Evolutionary conservation across 768 basidiomycete genomes (phyloP).

Genomic region (Krasilnikovozyma curviuscula): DNA sequence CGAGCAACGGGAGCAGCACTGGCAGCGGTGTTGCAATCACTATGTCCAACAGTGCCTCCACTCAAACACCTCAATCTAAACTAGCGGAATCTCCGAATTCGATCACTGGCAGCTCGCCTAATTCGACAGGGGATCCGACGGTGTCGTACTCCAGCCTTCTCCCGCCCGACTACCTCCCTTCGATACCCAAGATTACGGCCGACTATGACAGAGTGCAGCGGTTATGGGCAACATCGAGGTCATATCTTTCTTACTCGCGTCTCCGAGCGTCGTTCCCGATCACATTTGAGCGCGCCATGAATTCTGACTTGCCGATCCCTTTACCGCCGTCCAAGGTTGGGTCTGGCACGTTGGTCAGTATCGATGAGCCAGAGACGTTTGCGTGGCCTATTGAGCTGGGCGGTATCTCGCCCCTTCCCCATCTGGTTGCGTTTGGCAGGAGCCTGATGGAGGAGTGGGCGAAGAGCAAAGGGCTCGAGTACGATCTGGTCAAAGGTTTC

Average conservation of each 20-base stretch:
- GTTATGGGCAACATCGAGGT: background rate
- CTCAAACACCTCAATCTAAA: too few species aligned
- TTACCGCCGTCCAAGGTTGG: constrained; percentile 4
- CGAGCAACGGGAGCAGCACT: background rate
- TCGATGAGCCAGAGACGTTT: background rate
- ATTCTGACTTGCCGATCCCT: constrained; percentile 4
- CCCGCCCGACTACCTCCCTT: constrained; percentile 6
- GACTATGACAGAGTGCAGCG: background rate
- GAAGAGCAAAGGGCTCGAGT: too few species aligned
- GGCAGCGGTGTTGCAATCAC: too few species aligned
- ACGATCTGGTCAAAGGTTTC: too few species aligned
- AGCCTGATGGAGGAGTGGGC: constrained; percentile 8
- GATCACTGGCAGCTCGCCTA: too few species aligned
- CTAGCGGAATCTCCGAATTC: too few species aligned
- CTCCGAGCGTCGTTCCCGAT: background rate
- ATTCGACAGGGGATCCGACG: background rate
- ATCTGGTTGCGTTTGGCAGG: constrained; percentile 9
- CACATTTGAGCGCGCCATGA: background rate
- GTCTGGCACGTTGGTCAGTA: background rate
- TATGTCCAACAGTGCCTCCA: too few species aligned
- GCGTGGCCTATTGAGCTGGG: background rate
- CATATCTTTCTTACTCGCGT: background rate
- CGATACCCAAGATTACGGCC: background rate
- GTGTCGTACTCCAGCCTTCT: too few species aligned
- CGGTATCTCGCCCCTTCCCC: constrained; percentile 8